Evolutionary conservation across 805 yeast species (phyloP), one percentile per base, ranked within the genome.

Genomic region (Pichia nanzhaoensis): DNA sequence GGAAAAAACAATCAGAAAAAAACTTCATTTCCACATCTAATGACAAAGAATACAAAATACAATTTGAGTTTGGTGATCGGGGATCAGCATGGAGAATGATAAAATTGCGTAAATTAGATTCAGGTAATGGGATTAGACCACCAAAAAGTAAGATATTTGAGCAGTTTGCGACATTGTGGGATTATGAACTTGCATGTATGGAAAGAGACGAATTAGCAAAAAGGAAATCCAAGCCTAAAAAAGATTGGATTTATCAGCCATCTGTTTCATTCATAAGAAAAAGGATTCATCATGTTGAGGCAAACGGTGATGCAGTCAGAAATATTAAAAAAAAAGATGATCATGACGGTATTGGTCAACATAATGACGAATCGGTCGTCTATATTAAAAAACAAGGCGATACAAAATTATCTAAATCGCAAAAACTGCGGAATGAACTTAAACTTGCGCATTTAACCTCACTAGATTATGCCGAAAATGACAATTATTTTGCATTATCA

Each of bases 21-120:
- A 24, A 7, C 10, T 10, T 24, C 9, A 7, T 24, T 24, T 10
- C 10, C 28, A 24, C n/a, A n/a, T n/a, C n/a, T n/a, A 24, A 24
- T 7, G 6, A 10, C 28, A 19, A 24, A 6, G 32, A 33, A 16
- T 19, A 38, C n/a, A 31, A 22, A 4, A 35, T 39, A n/a, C 50
- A 50, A 13, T 67, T 62, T 49, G 57, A 53, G 27, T 67, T 65
- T 57, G 71, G 71, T 1, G 71, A 67, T 49, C 33, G 56, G 18
- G 71, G 70, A 2, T 59, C 66, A 1, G 51, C 46, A n/a, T 67
- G 71, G 71, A 48, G 70, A 34, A 57, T 64, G 65, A 64, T 63
- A 52, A 67, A 67, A 49, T 52, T 67, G 18, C 41, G 54, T 6
- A 58, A 57, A 20, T 41, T 59, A 1, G 24, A 28, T 3, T 13